Percentiles rank a stretch among this genome's conserved stretches.
Conservation (phyloP, 768 basidiomycete genomes). For the Pleurotus eryngii region DNA sequence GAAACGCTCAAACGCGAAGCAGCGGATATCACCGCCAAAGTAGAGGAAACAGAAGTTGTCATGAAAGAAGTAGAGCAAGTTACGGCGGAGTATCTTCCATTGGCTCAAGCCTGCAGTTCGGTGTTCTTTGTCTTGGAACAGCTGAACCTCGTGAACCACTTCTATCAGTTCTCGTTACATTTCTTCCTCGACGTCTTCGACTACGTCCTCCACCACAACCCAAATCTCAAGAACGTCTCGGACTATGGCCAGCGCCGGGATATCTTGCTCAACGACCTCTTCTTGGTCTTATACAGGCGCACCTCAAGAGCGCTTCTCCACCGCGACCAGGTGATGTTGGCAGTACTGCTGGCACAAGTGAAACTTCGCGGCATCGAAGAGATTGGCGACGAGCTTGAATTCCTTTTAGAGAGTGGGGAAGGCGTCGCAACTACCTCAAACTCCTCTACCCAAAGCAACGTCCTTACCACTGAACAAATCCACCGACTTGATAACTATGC, state of each 20-base stretch:
- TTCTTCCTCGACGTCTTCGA: slow-evolving; percentile 99
- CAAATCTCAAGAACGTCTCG: slow-evolving; percentile 75
- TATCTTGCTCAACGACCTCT: slow-evolving; percentile 83
- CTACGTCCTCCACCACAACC: slow-evolving; percentile 88
- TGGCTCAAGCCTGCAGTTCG: slow-evolving; percentile 94
- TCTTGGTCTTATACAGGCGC: slow-evolving; percentile 82
- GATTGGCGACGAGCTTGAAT: slow-evolving; percentile 82
- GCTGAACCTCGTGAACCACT: slow-evolving; percentile 90
- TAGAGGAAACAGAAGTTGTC: slow-evolving; percentile 92
- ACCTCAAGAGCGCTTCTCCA: slow-evolving; percentile 90
- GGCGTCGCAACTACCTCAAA: slow-evolving; percentile 40
- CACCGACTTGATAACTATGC: slow-evolving; percentile 69
- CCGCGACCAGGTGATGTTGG: slow-evolving; percentile 87
- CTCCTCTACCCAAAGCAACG: slow-evolving; percentile 30
- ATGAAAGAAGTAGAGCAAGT: slow-evolving; percentile 98
- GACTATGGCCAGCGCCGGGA: slow-evolving; percentile 73
- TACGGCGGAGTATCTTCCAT: slow-evolving; percentile 88
- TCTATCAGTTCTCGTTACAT: slow-evolving; percentile 96
- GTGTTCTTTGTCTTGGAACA: slow-evolving; percentile 98
- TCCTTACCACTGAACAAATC: slow-evolving; percentile 66
- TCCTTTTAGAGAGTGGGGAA: slow-evolving; percentile 87
- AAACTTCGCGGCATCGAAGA: slow-evolving; percentile 80
- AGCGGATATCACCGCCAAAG: slow-evolving; percentile 92
- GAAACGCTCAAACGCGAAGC: slow-evolving; percentile 96
- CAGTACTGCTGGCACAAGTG: slow-evolving; percentile 85